A percentile compares a stretch with the other conserved stretches of the same genome.
Evolutionary conservation across 1,139 yeast species (phyloP).

Genomic region (Debaryomyces subglobosus): DNA sequence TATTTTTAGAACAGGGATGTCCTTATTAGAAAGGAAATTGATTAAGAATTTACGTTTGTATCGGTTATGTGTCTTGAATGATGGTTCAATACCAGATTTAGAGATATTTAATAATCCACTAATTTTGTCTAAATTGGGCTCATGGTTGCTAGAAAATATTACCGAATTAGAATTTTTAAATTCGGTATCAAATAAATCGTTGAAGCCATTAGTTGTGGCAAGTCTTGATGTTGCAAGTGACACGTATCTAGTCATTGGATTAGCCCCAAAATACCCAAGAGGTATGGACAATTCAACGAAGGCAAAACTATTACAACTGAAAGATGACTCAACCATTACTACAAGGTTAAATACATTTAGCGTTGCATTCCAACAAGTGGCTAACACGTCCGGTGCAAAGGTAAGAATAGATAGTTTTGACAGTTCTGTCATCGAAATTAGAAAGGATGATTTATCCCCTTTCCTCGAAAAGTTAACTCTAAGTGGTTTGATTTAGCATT

Average conservation of each 20-base stretch:
- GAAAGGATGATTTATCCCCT: slow-evolving; percentile 84
- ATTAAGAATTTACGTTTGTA: slow-evolving; percentile 80
- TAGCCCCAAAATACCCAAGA: slow-evolving; percentile 81
- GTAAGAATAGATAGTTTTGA: slow-evolving; percentile 93
- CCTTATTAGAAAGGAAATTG: slow-evolving; percentile 78
- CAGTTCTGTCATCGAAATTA: slow-evolving; percentile 86
- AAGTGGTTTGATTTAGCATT: slow-evolving; percentile 38
- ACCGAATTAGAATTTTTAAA: slow-evolving; percentile 68
- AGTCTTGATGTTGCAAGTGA: slow-evolving; percentile 74
- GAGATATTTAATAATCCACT: slow-evolving; percentile 81
- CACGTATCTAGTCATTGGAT: slow-evolving; percentile 86
- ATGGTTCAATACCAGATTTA: slow-evolving; percentile 76
- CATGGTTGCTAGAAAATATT: slow-evolving; percentile 89
- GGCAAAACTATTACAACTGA: slow-evolving; percentile 36
- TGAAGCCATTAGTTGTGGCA: slow-evolving; percentile 87
- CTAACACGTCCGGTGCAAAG: slow-evolving; percentile 80
- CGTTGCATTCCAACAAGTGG: slow-evolving; percentile 86
- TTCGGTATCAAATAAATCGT: slow-evolving; percentile 42
- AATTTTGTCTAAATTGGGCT: slow-evolving; percentile 79
- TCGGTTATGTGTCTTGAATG: slow-evolving; percentile 84
- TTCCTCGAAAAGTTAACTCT: slow-evolving; percentile 75
- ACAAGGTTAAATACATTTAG: slow-evolving; percentile 77
- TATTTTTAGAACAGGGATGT: slow-evolving; percentile 88
- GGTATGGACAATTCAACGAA: slow-evolving; percentile 52
- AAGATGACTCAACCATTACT: slow-evolving; percentile 26